phyloP scores from a whole-genome alignment of 2,329 filamentous ascomycete species.

The Conoideocrella luteorostrata region DNA sequence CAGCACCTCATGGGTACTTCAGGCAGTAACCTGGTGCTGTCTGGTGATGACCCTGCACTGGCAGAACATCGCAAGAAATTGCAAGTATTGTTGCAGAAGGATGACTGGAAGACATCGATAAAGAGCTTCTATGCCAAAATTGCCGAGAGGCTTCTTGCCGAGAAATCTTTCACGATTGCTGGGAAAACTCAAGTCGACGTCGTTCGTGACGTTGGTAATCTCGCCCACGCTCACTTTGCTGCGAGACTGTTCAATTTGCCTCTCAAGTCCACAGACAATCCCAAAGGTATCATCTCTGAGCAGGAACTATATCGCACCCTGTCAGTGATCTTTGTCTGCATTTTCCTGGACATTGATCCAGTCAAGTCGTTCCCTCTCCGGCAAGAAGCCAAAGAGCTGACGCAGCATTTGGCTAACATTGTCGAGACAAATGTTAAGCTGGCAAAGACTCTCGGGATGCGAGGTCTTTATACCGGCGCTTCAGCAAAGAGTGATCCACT shows the following conservation, averaged over 20 bases:
- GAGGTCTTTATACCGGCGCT: constrained; percentile 45
- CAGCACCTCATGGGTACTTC: constrained; percentile 53
- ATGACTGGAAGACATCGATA: constrained; percentile 55
- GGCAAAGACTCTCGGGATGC: constrained; percentile 30
- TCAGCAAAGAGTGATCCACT: constrained; percentile 47
- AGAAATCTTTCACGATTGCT: constrained; percentile 58
- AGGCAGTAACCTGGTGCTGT: constrained; percentile 50
- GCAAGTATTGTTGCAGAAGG: constrained; percentile 51
- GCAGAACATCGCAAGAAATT: constrained; percentile 46
- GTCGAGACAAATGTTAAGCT: constrained; percentile 62
- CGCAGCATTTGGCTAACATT: constrained; percentile 51
- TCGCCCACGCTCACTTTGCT: constrained; percentile 59
- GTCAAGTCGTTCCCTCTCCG: constrained; percentile 60
- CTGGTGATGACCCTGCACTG: constrained; percentile 42
- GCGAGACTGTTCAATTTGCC: constrained; percentile 59
- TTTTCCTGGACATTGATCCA: constrained; percentile 62
- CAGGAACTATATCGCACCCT: constrained; percentile 57
- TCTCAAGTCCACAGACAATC: constrained; percentile 55
- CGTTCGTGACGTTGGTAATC: constrained; percentile 62
- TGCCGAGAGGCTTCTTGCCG: constrained; percentile 52
- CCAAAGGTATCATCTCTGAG: constrained; percentile 50
- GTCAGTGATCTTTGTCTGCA: constrained; percentile 56
- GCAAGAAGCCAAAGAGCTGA: constrained; percentile 50
- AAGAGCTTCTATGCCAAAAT: constrained; percentile 62
- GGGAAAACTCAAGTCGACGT: constrained; percentile 59